phyloP scores from a whole-genome alignment of 2,329 filamentous ascomycete genomes.

The Meredithiella fracta region DNA sequence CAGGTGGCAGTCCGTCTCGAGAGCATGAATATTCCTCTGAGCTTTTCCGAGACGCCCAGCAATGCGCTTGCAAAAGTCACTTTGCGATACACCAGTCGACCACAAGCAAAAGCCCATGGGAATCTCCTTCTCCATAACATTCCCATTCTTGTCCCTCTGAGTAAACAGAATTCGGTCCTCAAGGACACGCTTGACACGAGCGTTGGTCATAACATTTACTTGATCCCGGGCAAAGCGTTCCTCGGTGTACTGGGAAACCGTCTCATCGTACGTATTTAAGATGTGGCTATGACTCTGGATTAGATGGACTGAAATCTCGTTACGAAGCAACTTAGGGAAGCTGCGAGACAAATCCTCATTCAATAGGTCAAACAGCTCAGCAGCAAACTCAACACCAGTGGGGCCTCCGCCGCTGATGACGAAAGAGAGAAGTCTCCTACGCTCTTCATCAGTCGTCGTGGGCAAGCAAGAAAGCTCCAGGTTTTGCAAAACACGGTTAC shows the following conservation, averaged over 20 bases:
- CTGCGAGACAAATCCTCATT: slow-evolving; percentile 78
- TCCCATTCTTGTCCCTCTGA: slow-evolving; percentile 59
- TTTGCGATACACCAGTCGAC: slow-evolving; percentile 89
- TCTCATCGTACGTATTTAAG: slow-evolving; percentile 94
- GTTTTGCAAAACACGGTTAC: slow-evolving; percentile 76
- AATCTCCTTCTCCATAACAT: slow-evolving; percentile 72
- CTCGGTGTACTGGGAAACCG: slow-evolving; percentile 82
- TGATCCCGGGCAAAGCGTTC: slow-evolving; percentile 79
- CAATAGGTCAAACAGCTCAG: slow-evolving; percentile 85
- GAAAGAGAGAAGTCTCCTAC: slow-evolving; percentile 75
- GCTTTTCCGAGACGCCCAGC: slow-evolving; percentile 52
- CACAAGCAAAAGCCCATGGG: slow-evolving; percentile 93
- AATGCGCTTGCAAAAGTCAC: slow-evolving; percentile 60
- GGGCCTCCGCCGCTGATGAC: slow-evolving; percentile 92
- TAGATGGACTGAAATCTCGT: slow-evolving; percentile 93
- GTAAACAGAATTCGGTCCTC: slow-evolving; percentile 76
- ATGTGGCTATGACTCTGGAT: slow-evolving; percentile 93
- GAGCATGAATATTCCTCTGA: slow-evolving; percentile 77
- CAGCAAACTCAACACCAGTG: slow-evolving; percentile 93
- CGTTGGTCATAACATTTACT: slow-evolving; percentile 81
- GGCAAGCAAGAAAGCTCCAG: slow-evolving; percentile 85
- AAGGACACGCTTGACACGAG: slow-evolving; percentile 77
- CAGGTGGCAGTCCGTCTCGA: slow-evolving; percentile 89
- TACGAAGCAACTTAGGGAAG: slow-evolving; percentile 81
- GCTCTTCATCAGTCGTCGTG: slow-evolving; percentile 76